These are phyloP conservation scores for Lentinula sp. DNA, from an alignment of 768 basidiomycete species.

Conservation along the genomic window DNA sequence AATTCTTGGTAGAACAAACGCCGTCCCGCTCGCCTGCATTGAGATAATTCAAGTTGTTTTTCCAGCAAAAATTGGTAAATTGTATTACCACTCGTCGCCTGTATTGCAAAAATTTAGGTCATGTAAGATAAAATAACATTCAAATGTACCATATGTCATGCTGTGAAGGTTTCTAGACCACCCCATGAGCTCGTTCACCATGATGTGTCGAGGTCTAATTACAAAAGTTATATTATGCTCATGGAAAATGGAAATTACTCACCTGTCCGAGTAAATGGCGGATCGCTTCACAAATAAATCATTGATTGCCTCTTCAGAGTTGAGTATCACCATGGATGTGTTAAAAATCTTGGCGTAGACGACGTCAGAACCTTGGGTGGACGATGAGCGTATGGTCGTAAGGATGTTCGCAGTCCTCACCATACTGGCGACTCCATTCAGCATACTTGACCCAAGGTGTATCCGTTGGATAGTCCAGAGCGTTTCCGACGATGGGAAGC, in stretches of 20 bases:
- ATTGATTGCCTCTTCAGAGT: constrained; percentile 22
- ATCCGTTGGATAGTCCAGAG: constrained; percentile 12
- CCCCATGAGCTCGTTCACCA: constrained; percentile 16
- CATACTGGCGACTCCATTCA: constrained; percentile 14
- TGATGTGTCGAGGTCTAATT: constrained; percentile 6
- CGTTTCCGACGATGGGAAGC: constrained; percentile 19
- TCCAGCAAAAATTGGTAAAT: neutral
- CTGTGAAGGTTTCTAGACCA: constrained; percentile 12
- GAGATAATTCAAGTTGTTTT: no score
- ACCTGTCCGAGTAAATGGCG: constrained; percentile 29
- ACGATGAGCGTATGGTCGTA: neutral
- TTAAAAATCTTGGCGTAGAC: constrained; percentile 19
- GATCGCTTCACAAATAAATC: constrained; percentile 30
- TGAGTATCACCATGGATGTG: constrained; percentile 23
- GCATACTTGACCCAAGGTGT: constrained; percentile 15
- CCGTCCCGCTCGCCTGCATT: constrained; percentile 18
- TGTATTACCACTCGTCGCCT: constrained; percentile 13
- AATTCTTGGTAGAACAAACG: constrained; percentile 18
- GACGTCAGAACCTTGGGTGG: constrained; percentile 17
- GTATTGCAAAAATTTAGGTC: neutral
- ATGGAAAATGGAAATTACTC: neutral
- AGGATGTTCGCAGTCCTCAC: constrained; percentile 3
- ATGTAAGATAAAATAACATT: neutral
- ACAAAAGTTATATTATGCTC: neutral
- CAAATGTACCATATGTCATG: constrained; percentile 13